Evolutionary conservation across 495 filamentous ascomycete species (phyloP), one percentile per base, ranked within the genome.

Genomic region (Podospora bellae-mahoneyi): DNA sequence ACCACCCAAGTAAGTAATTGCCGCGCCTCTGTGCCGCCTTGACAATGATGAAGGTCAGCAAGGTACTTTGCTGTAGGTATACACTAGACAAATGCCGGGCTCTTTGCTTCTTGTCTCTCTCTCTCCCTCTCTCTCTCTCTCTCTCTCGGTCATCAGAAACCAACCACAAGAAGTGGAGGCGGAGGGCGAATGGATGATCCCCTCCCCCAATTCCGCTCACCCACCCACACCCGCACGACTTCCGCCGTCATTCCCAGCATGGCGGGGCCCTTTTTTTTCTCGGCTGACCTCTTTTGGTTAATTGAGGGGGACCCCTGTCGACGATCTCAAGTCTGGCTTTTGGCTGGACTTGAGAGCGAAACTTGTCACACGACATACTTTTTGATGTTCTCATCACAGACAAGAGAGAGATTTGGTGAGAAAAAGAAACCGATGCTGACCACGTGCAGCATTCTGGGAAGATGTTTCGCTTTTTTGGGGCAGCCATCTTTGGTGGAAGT

Each of bases 241-340:
- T 48, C 39, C 39, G 39, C 39, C 55, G n/a, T 58, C 55, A 58
- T 58, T 58, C 55, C 55, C 55, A 58, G 23, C 20, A 26, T 26
- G 55, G 55, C 55, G 55, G 55, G 55, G 55, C 55, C 23, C 1
- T 2, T 23, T 1, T 23, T 23, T 23, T 56, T 26, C 55, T 13
- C 39, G 55, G 55, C 23, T 58, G 55, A 19, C 55, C 55, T 26
- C 55, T 20, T 58, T 58, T 19, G 55, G 55, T 58, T 26, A 58
- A 10, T 20, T 23, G 1, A 10, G 23, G 23, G n/a, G 18, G 19
- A 2, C 55, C 55, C 55, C 55, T 58, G 55, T 26, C 55, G 19
- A 58, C 55, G 55, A 58, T 58, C 55, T 19, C 18, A 0, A 48
- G 39, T 48, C 39, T 48, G 23, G 1, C 9, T 13, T 48, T 48